Base-by-base conservation (phyloP, 2,329 filamentous ascomycete species). In the Diaporthe destruens region DNA sequence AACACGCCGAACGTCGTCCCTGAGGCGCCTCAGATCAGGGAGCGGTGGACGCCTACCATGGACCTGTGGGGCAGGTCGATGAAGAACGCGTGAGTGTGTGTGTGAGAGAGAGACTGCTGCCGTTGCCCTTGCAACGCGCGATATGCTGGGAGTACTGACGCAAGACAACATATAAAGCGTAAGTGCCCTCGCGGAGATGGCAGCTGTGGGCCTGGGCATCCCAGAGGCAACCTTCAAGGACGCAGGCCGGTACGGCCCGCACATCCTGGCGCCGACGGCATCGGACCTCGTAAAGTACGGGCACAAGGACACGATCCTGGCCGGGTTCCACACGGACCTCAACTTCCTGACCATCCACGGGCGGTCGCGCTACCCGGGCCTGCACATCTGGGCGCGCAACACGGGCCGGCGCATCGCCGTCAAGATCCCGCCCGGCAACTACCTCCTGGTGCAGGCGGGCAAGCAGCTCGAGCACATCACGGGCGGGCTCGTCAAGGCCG, bases 271-370 rank as follows among this genome's bases (percentile, higher is more conserved):
- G 1, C 89, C 89, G 0, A 91, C 89, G 1, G 88, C 89, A 1
- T 90, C 88, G 0, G 87, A 91, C 77, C 85, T 91, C 16, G 69
- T 75, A 16, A 88, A 85, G 72, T 89, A 90, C 81, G 87, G 86
- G 59, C 61, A 79, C 3, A 81, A 84, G 66, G 85, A 90, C 81
- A 90, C 88, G 65, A 90, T 91, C 77, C 85, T 91, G 20, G 89
- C 89, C 20, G 89, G 89, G 51, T 91, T 91, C 82, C 89, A 91
- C 80, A 90, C 89, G 0, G 89, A 91, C 77, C 87, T 91, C 72
- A 91, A 91, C 84, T 91, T 90, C 79, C 84, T 91, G 68, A 91
- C 89, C 75, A 91, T 91, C 80, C 89, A 91, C 82, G 89, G 89
- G 71, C 89, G 89, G 75, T 89, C 87, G 39, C 87, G 89, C 73